phyloP scores from a whole-genome alignment of 2,329 filamentous ascomycete genomes.

The Rhynchosporium agropyri region DNA sequence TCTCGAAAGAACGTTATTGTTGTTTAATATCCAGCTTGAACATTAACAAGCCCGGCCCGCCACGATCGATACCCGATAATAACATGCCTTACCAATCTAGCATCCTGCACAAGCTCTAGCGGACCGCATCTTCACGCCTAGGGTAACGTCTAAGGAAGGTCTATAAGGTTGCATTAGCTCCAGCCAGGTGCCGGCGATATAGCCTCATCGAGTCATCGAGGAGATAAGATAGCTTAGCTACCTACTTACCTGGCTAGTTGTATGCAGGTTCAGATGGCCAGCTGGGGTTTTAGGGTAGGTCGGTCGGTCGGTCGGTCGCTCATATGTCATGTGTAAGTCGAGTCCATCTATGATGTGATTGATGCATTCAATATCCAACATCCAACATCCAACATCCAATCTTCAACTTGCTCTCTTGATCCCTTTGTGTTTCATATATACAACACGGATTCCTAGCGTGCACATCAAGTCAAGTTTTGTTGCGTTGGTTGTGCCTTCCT shows the following conservation, averaged over 20 bases:
- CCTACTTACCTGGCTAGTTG: too few species aligned
- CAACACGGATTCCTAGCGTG: too few species aligned
- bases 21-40: too few species aligned
- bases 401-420: too few species aligned
- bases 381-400: too few species aligned
- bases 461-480: background rate
- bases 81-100: background rate
- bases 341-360: background rate
- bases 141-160: background rate
- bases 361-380: too few species aligned
- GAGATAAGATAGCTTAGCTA: too few species aligned
- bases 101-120: background rate
- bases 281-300: background rate
- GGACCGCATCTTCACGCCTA: conserved; percentile 7
- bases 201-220: background rate
- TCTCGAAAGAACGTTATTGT: background rate
- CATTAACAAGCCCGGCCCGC: too few species aligned
- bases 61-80: background rate
- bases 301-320: background rate
- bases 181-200: background rate
- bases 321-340: background rate
- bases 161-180: conserved; percentile 9
- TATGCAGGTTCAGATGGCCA: conserved; percentile 6
- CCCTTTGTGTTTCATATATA: too few species aligned
- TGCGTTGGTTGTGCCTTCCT: background rate